Conservation (phyloP, 352 stramenopile genomes). For the Thraustochytrium sp. region DNA sequence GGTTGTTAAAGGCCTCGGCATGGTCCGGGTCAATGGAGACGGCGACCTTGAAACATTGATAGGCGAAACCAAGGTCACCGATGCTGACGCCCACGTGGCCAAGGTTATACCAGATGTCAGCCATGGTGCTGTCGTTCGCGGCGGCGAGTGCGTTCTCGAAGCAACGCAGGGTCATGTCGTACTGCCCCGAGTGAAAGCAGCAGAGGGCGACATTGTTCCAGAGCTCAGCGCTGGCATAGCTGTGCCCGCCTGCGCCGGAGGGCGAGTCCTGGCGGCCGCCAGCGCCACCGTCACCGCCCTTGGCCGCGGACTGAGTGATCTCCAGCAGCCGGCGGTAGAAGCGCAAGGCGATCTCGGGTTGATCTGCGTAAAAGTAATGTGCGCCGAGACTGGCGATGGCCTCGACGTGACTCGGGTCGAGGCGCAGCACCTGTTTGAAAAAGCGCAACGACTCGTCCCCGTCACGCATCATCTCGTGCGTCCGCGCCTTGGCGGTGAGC, state of each 20-base stretch:
- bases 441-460: slow-evolving; percentile 63
- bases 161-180: slow-evolving; percentile 86
- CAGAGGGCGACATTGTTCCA: slow-evolving; percentile 89
- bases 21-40: slow-evolving; percentile 80
- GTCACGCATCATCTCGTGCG: slow-evolving; percentile 86
- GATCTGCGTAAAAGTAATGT: slow-evolving; percentile 86
- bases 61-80: slow-evolving; percentile 80
- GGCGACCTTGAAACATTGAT: slow-evolving; percentile 86
- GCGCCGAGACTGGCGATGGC: slow-evolving; percentile 80
- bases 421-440: slow-evolving; percentile 75
- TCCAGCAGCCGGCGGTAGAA: slow-evolving; percentile 82
- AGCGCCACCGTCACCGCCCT: no score
- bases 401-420: slow-evolving; percentile 81
- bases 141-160: slow-evolving; percentile 79
- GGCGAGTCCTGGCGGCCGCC: no score
- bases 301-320: slow-evolving; percentile 2
- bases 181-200: slow-evolving; percentile 86
- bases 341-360: slow-evolving; percentile 75
- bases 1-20: slow-evolving; percentile 71
- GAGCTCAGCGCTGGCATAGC: slow-evolving; percentile 77
- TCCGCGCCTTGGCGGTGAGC: slow-evolving; percentile 70
- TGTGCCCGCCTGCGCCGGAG: slow-evolving; percentile 65
- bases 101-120: slow-evolving; percentile 90
- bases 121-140: slow-evolving; percentile 77
- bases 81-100: slow-evolving; percentile 83